phyloP scores from a whole-genome alignment of 257 asterid genomes.

The Datura wrightii region DNA sequence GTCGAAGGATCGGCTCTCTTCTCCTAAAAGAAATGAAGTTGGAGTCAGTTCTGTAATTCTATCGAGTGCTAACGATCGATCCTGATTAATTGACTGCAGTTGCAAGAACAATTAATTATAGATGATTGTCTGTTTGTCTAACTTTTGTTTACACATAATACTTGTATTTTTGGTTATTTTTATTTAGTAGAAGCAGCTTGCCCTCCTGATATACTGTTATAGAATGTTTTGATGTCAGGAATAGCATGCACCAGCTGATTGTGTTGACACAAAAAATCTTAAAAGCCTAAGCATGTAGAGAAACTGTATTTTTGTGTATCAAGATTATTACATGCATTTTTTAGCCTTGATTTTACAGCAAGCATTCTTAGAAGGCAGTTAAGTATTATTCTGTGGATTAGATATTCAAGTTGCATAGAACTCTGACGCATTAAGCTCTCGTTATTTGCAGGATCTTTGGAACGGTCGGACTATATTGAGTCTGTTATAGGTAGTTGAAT shows the following conservation, averaged over 20 bases:
- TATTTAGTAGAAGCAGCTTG: not conserved
- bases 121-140: not conserved
- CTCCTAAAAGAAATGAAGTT: conserved; percentile 47
- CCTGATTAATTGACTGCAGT: conserved; percentile 22
- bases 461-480: no score
- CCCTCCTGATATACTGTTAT: not conserved
- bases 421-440: no score
- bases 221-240: not conserved
- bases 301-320: not conserved
- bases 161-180: not conserved
- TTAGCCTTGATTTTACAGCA: not conserved
- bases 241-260: not conserved
- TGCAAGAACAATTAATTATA: not conserved
- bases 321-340: no score
- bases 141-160: not conserved
- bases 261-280: not conserved
- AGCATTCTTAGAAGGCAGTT: not conserved
- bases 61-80: conserved; percentile 34
- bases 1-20: conserved; percentile 73
- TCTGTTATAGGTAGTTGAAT: no score
- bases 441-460: no score
- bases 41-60: conserved; percentile 39
- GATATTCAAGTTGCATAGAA: no score
- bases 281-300: not conserved
- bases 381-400: not conserved